A percentile compares a stretch with the other conserved stretches of the same genome.
Conservation (phyloP, 345 rosid genomes). For the Arabis hirsuta region DNA sequence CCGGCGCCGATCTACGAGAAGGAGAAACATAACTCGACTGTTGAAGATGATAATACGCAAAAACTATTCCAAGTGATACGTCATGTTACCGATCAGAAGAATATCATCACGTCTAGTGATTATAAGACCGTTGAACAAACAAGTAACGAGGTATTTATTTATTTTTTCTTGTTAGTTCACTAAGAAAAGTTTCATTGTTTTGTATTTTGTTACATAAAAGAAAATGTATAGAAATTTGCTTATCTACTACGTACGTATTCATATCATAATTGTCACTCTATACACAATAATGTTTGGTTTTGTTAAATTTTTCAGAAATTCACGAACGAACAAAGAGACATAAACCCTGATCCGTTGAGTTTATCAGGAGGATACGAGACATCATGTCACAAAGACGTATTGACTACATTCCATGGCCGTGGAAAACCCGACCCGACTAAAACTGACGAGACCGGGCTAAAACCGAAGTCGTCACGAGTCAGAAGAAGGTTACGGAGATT, state of each 20-base stretch:
- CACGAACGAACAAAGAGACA: constrained; percentile 27
- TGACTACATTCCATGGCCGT: constrained; percentile 37
- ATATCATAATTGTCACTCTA: no score
- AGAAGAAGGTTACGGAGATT: constrained; percentile 15
- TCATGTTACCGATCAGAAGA: constrained; percentile 15
- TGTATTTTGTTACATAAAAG: background rate
- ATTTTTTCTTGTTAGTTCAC: background rate
- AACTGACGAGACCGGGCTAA: constrained; percentile 5
- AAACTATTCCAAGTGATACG: constrained; percentile 16
- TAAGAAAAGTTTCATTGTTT: background rate
- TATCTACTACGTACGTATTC: no score
- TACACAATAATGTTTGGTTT: no score
- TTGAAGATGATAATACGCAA: constrained; percentile 23
- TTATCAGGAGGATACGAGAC: constrained; percentile 21
- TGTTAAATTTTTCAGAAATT: background rate
- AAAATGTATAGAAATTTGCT: no score
- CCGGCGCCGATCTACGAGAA: constrained; percentile 39
- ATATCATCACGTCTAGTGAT: background rate
- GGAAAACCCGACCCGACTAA: constrained; percentile 31
- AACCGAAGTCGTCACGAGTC: constrained; percentile 8
- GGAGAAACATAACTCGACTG: constrained; percentile 4
- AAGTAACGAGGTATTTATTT: constrained; percentile 31
- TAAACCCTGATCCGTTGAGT: constrained; percentile 34
- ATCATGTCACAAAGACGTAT: constrained; percentile 15
- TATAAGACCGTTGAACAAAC: constrained; percentile 38